Conservation (phyloP, 306 rosid species). For the Cucurbita moschata region DNA sequence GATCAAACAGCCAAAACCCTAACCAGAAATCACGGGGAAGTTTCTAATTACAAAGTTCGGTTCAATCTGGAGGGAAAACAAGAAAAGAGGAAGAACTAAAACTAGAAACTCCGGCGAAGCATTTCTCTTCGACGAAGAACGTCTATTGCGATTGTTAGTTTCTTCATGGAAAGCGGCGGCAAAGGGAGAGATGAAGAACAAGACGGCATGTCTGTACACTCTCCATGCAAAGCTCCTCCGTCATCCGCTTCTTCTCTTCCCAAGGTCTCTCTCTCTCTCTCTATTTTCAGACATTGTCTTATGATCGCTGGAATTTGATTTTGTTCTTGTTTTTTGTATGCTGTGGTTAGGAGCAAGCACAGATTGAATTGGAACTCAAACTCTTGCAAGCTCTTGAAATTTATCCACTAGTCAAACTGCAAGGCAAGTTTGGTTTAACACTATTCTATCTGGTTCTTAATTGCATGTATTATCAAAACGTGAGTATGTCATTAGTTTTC, state of each 20-base stretch:
- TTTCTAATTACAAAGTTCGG: background rate
- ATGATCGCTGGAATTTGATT: background rate
- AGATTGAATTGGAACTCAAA: constrained; percentile 78
- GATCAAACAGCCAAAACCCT: constrained; percentile 34
- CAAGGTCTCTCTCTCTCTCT: constrained; percentile 38
- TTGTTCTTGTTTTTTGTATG: background rate
- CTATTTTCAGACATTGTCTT: background rate
- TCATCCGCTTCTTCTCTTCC: constrained; percentile 89
- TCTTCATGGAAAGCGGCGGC: constrained; percentile 42
- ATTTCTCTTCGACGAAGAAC: background rate
- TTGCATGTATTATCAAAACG: background rate
- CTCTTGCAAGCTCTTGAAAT: constrained; percentile 67
- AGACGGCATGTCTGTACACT: constrained; percentile 89
- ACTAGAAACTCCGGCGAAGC: background rate
- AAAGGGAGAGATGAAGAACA: constrained; percentile 79
- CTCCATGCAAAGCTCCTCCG: constrained; percentile 95
- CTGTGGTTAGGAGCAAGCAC: constrained; percentile 54
- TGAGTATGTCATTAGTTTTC: background rate
- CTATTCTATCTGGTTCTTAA: background rate
- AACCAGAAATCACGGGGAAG: constrained; percentile 6
- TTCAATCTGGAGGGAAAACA: background rate
- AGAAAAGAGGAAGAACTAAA: background rate
- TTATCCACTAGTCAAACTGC: constrained; percentile 64
- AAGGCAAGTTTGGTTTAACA: constrained; percentile 26
- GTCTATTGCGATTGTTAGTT: background rate